Percentiles rank a stretch among this genome's conserved stretches.
Evolutionary conservation across 1,139 yeast species (phyloP).

Genomic region (Saccharomyces hybrid): DNA sequence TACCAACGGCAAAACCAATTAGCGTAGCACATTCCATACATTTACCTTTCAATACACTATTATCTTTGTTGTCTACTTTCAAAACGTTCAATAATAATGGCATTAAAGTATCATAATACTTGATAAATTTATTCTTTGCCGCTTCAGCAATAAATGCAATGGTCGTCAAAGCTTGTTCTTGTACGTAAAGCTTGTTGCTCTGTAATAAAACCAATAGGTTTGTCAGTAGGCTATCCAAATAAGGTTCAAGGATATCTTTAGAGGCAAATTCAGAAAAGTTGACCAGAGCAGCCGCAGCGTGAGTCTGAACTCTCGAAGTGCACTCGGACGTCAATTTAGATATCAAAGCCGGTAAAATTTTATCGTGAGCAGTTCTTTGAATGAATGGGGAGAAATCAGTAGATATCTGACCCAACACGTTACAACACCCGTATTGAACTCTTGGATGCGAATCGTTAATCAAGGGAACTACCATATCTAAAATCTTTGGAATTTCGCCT

Average conservation of each 20-base stretch:
- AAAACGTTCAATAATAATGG: constrained; percentile 78
- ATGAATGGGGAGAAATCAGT: constrained; percentile 91
- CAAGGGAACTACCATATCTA: constrained; percentile 78
- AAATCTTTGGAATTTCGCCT: constrained; percentile 68
- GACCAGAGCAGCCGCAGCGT: constrained; percentile 97
- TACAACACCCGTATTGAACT: constrained; percentile 96
- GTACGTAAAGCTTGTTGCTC: constrained; percentile 87
- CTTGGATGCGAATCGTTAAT: constrained; percentile 81
- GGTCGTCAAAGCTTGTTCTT: constrained; percentile 93
- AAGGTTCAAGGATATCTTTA: constrained; percentile 82
- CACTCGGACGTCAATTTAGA: constrained; percentile 64
- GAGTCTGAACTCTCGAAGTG: constrained; percentile 91
- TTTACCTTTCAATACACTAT: constrained; percentile 78
- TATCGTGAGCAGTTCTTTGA: constrained; percentile 71
- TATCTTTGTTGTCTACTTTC: constrained; percentile 68
- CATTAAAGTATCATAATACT: constrained; percentile 93
- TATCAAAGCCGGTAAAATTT: constrained; percentile 81
- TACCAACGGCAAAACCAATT: constrained; percentile 95
- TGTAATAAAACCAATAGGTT: constrained; percentile 69
- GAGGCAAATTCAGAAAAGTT: constrained; percentile 91
- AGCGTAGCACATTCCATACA: constrained; percentile 93
- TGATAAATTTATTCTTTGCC: constrained; percentile 82
- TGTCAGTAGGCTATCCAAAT: constrained; percentile 68
- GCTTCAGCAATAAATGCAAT: constrained; percentile 98
- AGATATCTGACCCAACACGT: constrained; percentile 95